Evolutionary conservation across 1,284 basidiomycete genomes (phyloP), one percentile per base, ranked within the genome.

Genomic region (Tilletiaria anomala): DNA sequence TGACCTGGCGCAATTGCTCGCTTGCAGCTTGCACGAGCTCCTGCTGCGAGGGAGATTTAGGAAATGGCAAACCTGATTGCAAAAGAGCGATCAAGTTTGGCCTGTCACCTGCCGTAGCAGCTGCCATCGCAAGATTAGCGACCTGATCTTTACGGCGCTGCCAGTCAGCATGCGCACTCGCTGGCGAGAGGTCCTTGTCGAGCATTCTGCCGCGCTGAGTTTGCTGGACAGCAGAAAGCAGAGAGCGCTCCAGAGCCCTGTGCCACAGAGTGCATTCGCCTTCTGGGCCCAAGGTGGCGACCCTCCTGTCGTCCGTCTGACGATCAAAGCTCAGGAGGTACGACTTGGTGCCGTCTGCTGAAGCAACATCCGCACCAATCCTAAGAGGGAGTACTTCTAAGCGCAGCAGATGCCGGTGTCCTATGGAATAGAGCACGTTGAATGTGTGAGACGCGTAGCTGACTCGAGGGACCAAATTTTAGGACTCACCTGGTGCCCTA

Each of bases 141-240:
- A 48, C 42, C 32, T 45, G 46, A 16, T 26, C 35, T 16, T 39
- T 24, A n/a, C 46, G 22, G 15, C 46, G 19, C 6, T 36, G 37
- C 46, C 46, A 48, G 22, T 48, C 46, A 12, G 42, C 33, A 29
- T 48, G 46, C 18, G 46, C 46, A n/a, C 37, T 40, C 29, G 22
- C n/a, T 18, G 21, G 22, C 18, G 22, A 22, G 5, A 44, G 21
- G 12, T 24, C 29, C 21, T 34, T 17, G 31, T 22, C 23, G 20
- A 35, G 35, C 26, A 41, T 32, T 26, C 32, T 19, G 20, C 23
- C 31, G 32, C 26, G 26, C 23, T 41, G 32, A 29, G 33, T 32
- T 41, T 36, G 17, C 39, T 24, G 15, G 39, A 41, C 19, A 16
- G 29, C 22, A 41, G n/a, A 11, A 32, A 41, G 31, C 35, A 46